A percentile compares a stretch with the other conserved stretches of the same genome.
Conservation (phyloP, 2,329 filamentous ascomycete genomes). For the Monilinia polystroma region DNA sequence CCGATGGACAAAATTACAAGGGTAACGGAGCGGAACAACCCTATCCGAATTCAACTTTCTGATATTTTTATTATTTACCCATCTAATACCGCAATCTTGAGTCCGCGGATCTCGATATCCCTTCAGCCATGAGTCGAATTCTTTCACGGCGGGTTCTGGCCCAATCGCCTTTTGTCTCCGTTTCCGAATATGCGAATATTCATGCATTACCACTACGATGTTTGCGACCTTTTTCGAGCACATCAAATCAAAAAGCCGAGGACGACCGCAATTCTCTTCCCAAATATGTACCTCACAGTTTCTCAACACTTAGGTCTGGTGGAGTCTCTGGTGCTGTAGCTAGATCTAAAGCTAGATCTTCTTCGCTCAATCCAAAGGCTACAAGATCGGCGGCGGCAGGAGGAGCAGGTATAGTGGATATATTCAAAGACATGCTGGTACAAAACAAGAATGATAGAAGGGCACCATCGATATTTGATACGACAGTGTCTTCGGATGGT, state of each 20-base stretch:
- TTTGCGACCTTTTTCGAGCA: slow-evolving; percentile 41
- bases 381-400: slow-evolving; percentile 2
- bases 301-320: neutral
- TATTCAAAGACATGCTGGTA: slow-evolving; percentile 4
- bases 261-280: slow-evolving; percentile 22
- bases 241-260: slow-evolving; percentile 33
- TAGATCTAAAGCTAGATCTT: neutral
- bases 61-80: slow-evolving; percentile 14
- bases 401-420: neutral
- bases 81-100: slow-evolving; percentile 10
- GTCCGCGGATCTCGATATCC: neutral
- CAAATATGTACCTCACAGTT: slow-evolving; percentile 2
- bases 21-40: neutral
- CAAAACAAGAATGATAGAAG: neutral
- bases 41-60: neutral
- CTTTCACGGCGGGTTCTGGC: slow-evolving; percentile 36
- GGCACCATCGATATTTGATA: neutral
- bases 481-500: slow-evolving; percentile 24
- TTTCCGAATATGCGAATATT: slow-evolving; percentile 25
- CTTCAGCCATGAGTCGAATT: slow-evolving; percentile 37
- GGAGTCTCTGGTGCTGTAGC: neutral
- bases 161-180: slow-evolving; percentile 31
- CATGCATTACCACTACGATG: slow-evolving; percentile 27
- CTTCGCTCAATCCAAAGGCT: slow-evolving; percentile 20
- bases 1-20: slow-evolving; percentile 24